phyloP scores from a whole-genome alignment of 805 yeast species.

The Yamadazyma endophytica region DNA sequence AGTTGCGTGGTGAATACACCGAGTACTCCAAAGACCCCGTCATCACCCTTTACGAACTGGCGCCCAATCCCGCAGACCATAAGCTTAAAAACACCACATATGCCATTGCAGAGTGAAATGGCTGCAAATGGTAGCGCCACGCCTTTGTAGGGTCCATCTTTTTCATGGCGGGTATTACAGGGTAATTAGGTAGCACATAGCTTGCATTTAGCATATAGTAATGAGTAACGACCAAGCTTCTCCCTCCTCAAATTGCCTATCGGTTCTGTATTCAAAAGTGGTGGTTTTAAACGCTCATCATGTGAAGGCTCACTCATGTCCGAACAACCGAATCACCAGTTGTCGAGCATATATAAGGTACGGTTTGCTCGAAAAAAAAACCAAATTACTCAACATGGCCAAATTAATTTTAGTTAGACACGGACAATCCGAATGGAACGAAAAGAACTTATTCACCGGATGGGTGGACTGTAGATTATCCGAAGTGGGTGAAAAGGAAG shows the following conservation, averaged over 20 bases:
- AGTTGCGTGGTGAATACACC: conserved; percentile 70
- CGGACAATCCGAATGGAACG: conserved; percentile 99
- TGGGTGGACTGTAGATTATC: conserved; percentile 95
- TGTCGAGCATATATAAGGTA: conserved; percentile 9
- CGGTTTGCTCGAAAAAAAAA: neutral
- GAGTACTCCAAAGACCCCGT: conserved; percentile 64
- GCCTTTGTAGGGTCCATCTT: no score
- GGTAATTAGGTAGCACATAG: no score
- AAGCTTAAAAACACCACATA: no score
- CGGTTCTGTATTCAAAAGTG: no score
- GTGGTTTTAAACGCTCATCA: no score
- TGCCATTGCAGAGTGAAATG: no score
- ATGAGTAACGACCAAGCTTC: no score
- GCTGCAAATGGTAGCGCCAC: no score
- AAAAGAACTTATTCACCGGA: conserved; percentile 96
- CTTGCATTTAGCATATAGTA: no score
- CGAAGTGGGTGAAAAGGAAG: conserved; percentile 83
- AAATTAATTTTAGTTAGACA: conserved; percentile 92
- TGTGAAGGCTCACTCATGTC: conserved; percentile 9
- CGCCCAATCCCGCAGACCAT: conserved; percentile 92
- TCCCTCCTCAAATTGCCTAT: no score
- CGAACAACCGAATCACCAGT: conserved; percentile 14
- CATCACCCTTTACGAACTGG: conserved; percentile 77
- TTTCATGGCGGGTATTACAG: no score
- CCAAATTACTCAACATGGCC: conserved; percentile 35